Evolutionary conservation across 2,329 filamentous ascomycete species (phyloP), one percentile per base, ranked within the genome.

Genomic region (Penicillium janthinellum): DNA sequence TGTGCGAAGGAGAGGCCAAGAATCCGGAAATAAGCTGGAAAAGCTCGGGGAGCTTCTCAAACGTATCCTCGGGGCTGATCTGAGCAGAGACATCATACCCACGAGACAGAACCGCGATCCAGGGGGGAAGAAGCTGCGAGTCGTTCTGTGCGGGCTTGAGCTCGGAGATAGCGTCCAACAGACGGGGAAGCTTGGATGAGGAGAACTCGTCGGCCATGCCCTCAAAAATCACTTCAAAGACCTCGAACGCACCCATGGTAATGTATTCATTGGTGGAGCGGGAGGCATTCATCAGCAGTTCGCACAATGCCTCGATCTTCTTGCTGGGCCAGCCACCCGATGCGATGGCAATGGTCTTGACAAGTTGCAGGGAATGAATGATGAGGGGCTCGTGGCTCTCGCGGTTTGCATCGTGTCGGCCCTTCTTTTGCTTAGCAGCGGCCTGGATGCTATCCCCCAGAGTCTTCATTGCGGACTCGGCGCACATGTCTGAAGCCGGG

Each of bases 181-280:
- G 84, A 58, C 91, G 86, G 2, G 93, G 92, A 12, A 99, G 83
- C 78, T 98, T 99, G 0, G 91, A 86, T 2, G 92, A 96, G 0
- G 93, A 91, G 51, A 93, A 84, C 66, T 96, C 92, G 66, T 93
- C 90, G 15, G 88, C 86, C 89, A 99, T 93, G 7, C 92, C 90
- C 68, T 90, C 89, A 66, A 99, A 98, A 47, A 98, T 96, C 75
- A 96, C 90, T 75, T 99, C 95, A 70, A 99, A 99, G 4, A 98
- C 94, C 66, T 97, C 94, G 69, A 99, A 97, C 0, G 93, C 90
- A 11, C 91, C 90, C 89, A 98, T 96, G 35, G 93, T 96, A 82
- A 99, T 88, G 75, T 94, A 96, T 74, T 98, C 93, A 74, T 96
- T 97, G 75, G 88, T 95, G 8, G 90, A 93, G 71, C 89, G 89